Evolutionary conservation across 257 asterid species (phyloP).

Genomic region (Capsicum baccatum): DNA sequence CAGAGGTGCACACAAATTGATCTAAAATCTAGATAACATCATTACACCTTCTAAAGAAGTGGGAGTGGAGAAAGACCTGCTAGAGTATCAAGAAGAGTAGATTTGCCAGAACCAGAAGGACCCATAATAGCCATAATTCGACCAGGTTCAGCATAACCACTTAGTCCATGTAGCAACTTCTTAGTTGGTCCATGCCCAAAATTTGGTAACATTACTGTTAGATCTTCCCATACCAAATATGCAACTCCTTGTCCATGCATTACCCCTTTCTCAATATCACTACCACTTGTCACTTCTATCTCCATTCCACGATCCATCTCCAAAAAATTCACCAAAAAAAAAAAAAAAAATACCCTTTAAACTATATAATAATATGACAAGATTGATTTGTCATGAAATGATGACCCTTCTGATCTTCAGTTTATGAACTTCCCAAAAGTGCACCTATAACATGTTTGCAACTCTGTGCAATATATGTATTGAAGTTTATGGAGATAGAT

Average conservation of each 20-base stretch:
- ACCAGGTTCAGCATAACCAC: slow-evolving; percentile 89
- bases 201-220: slow-evolving; percentile 78
- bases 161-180: slow-evolving; percentile 74
- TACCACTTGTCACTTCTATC: slow-evolving; percentile 52
- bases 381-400: slow-evolving; percentile 1
- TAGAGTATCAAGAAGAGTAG: slow-evolving; percentile 93
- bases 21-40: too few relatives aligned
- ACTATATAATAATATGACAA: neutral
- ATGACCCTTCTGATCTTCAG: slow-evolving; percentile 2
- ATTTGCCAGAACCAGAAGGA: slow-evolving; percentile 98
- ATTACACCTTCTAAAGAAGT: too few relatives aligned
- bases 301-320: slow-evolving; percentile 38
- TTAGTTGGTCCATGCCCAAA: slow-evolving; percentile 73
- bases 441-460: neutral
- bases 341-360: neutral
- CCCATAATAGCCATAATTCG: slow-evolving; percentile 98
- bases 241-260: slow-evolving; percentile 58
- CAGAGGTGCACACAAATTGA: too few relatives aligned
- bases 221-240: slow-evolving; percentile 78
- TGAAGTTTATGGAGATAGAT: neutral
- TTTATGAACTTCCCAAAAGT: neutral
- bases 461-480: neutral
- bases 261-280: slow-evolving; percentile 43
- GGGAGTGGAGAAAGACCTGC: slow-evolving; percentile 58
- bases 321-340: neutral